Percentiles rank a stretch among this genome's conserved stretches.
Evolutionary conservation across 2,329 filamentous ascomycete genomes (phyloP).

Genomic region (Pseudofabraea citricarpa): DNA sequence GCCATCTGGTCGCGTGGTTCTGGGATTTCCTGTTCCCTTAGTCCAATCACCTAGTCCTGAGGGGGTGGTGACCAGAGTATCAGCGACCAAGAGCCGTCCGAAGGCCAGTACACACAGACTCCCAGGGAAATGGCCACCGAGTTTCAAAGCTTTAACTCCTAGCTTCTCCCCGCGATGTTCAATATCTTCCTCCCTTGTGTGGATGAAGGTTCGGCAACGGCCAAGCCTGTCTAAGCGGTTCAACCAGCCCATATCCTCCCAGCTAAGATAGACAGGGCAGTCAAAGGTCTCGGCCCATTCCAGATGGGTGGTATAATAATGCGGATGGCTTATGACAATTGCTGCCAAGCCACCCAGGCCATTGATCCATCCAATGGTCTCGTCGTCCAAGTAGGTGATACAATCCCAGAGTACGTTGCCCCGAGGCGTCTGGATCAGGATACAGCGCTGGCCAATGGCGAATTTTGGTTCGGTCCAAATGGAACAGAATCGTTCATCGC

Average conservation of each 20-base stretch:
- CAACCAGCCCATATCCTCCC: constrained; percentile 63
- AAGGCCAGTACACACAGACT: constrained; percentile 61
- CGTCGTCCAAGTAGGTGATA: constrained; percentile 62
- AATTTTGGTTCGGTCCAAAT: constrained; percentile 52
- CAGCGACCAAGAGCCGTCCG: constrained; percentile 64
- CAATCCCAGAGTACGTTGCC: constrained; percentile 82
- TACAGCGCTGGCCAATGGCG: constrained; percentile 70
- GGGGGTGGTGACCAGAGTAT: constrained; percentile 70
- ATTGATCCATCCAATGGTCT: constrained; percentile 54
- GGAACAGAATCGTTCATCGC: constrained; percentile 40
- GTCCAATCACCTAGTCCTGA: constrained; percentile 46
- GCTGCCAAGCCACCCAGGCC: constrained; percentile 60
- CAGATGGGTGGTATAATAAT: constrained; percentile 74
- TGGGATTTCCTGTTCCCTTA: constrained; percentile 34
- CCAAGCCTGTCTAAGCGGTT: constrained; percentile 35
- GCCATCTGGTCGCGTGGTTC: constrained; percentile 35
- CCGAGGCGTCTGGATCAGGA: constrained; percentile 58
- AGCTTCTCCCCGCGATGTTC: constrained; percentile 32
- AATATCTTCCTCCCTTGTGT: constrained; percentile 32
- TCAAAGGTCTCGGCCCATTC: constrained; percentile 67
- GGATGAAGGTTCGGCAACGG: constrained; percentile 43
- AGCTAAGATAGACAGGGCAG: constrained; percentile 65
- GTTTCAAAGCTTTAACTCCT: constrained; percentile 59
- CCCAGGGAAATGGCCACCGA: constrained; percentile 77
- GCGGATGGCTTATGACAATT: constrained; percentile 75